Conservation (phyloP, 257 asterid species). For the Solanum arcanum region DNA sequence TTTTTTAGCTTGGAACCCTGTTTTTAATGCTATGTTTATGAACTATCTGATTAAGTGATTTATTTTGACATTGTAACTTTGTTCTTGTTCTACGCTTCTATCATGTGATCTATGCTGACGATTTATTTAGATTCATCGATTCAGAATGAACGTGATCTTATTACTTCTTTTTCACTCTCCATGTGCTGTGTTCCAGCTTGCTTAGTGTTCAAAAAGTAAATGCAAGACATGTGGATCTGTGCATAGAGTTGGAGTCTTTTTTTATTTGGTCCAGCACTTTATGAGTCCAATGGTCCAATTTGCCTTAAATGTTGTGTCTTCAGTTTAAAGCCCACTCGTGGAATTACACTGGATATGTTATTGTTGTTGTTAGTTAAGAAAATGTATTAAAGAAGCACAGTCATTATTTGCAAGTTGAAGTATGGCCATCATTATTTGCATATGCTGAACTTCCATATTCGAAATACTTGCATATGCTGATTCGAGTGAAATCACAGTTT, state of each 20-base stretch:
- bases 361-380: neutral
- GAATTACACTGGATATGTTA: neutral
- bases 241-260: neutral
- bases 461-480: neutral
- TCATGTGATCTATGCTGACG: neutral
- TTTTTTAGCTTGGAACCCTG: neutral
- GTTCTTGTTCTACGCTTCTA: neutral
- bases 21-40: neutral
- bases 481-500: neutral
- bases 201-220: neutral
- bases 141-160: neutral
- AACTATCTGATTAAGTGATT: rapidly evolving
- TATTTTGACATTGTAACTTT: neutral
- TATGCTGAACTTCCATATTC: neutral
- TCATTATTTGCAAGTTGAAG: neutral
- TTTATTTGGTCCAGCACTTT: neutral
- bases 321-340: neutral
- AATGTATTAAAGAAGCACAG: neutral
- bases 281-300: neutral
- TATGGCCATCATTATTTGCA: neutral
- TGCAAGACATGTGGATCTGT: neutral
- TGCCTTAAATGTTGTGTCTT: neutral
- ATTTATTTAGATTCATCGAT: neutral
- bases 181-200: neutral
- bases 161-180: neutral